phyloP scores from a whole-genome alignment of 305 asterid species.

The Petunia hybrid region DNA sequence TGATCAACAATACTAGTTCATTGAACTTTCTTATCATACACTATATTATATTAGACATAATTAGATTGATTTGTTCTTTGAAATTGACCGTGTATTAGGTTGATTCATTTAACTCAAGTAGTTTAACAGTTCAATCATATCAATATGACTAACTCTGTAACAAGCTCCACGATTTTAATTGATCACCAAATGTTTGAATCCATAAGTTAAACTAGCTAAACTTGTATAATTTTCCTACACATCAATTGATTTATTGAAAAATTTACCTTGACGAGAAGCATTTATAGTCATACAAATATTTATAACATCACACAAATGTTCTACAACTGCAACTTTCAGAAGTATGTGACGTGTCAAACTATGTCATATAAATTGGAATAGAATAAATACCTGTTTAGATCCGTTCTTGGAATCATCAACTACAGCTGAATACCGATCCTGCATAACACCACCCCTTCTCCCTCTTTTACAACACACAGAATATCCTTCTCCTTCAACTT shows the following conservation, averaged over 20 bases:
- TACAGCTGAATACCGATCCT: slow-evolving; percentile 71
- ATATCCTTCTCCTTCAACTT: slow-evolving; percentile 64
- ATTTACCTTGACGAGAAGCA: too few species aligned
- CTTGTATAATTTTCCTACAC: too few species aligned
- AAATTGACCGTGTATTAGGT: background rate
- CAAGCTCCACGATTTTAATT: background rate
- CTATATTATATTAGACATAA: background rate
- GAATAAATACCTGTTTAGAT: slow-evolving; percentile 59
- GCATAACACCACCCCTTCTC: slow-evolving; percentile 61
- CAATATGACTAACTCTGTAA: background rate
- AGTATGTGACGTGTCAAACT: too few species aligned
- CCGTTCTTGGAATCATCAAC: slow-evolving; percentile 36
- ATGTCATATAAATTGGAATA: too few species aligned
- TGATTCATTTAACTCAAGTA: background rate
- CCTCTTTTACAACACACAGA: slow-evolving; percentile 80
- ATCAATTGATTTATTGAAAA: too few species aligned
- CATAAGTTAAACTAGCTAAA: too few species aligned
- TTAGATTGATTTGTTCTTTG: background rate
- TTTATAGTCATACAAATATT: too few species aligned
- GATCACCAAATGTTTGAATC: background rate
- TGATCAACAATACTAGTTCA: background rate
- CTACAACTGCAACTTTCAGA: too few species aligned
- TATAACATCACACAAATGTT: too few species aligned
- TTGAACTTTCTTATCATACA: background rate
- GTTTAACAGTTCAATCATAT: background rate